Conservation (phyloP, 805 yeast genomes). For the Kodamaea neixiangensis region DNA sequence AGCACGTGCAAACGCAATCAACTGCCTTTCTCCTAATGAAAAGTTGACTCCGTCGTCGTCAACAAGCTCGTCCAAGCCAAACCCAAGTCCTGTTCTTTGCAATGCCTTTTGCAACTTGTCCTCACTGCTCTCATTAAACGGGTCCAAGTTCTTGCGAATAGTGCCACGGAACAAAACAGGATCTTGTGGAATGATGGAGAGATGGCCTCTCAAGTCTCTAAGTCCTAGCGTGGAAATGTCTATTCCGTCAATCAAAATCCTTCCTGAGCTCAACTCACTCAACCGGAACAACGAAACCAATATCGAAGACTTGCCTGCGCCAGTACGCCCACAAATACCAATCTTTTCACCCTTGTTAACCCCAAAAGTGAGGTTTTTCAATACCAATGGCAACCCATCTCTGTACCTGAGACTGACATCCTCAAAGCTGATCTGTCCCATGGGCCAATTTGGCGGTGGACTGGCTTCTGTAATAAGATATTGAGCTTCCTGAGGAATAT, state of each 20-base stretch:
- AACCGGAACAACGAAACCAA: conserved; percentile 64
- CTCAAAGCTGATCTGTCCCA: conserved; percentile 48
- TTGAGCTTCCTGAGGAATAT: conserved; percentile 68
- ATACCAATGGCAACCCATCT: conserved; percentile 59
- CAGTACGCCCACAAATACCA: conserved; percentile 89
- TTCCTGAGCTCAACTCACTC: conserved; percentile 51
- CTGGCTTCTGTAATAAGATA: conserved; percentile 46
- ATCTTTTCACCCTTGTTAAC: conserved; percentile 64
- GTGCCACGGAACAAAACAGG: conserved; percentile 65
- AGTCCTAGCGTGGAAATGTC: conserved; percentile 56
- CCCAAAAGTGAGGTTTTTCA: conserved; percentile 45
- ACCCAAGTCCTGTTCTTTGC: conserved; percentile 54
- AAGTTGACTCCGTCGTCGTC: conserved; percentile 73
- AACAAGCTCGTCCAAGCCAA: conserved; percentile 47
- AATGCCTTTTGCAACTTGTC: conserved; percentile 57
- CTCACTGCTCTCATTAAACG: conserved; percentile 54
- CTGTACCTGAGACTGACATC: conserved; percentile 57
- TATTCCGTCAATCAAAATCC: conserved; percentile 55
- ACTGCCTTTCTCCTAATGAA: conserved; percentile 76
- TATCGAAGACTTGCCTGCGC: conserved; percentile 77
- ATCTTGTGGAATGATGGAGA: conserved; percentile 72
- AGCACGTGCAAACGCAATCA: conserved; percentile 81
- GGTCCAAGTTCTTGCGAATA: conserved; percentile 61
- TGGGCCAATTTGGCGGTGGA: conserved; percentile 54
- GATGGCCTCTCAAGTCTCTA: conserved; percentile 52